Evolutionary conservation across 129 eudicot genomes (phyloP), one percentile per base, ranked within the genome.

Genomic region (Arctium lappa): DNA sequence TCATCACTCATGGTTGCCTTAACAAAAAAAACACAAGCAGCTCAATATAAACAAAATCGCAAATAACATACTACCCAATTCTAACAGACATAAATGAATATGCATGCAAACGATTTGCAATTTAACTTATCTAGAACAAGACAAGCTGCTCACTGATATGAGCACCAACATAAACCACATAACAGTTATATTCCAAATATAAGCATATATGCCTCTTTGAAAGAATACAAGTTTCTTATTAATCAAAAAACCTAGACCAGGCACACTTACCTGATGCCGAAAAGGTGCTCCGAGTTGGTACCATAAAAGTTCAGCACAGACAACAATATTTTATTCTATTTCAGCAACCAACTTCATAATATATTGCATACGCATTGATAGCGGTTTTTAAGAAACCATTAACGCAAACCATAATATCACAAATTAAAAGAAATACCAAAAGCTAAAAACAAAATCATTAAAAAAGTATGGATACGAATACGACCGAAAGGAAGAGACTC

Each of bases 1-100:
- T 93, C 89, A 56, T 91, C 99, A 56, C 93, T 92, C 98, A 95
- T 95, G 91, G 83, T 95, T 87, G 87, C 90, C 95, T 93, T 16
- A 6, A 82, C 16, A 31, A 36, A 22, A 32, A 22, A 84, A 84
- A 44, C 72, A 81, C 75, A 44, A 42, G 79, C 62, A 72, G n/a
- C 39, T 75, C 60, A 72, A 60, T 29, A 80, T 33, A 76, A 72
- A 22, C 29, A 30, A 77, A 50, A 75, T 10, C 48, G 37, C 36
- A 74, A 69, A 37, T 18, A 36, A 77, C 63, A 83, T 27, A 50
- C 15, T 27, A 53, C 56, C 44, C 34, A 44, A 69, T 68, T 62
- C 65, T 68, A 68, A 79, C 30, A 68, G 63, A 16, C 68, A 60
- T 60, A 29, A 13, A 18, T 32, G 32, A 37, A 38, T 18, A 77